Base-by-base conservation (phyloP, 202 grass and related monocot genomes). In the Dendrocalamus latiflorus region DNA sequence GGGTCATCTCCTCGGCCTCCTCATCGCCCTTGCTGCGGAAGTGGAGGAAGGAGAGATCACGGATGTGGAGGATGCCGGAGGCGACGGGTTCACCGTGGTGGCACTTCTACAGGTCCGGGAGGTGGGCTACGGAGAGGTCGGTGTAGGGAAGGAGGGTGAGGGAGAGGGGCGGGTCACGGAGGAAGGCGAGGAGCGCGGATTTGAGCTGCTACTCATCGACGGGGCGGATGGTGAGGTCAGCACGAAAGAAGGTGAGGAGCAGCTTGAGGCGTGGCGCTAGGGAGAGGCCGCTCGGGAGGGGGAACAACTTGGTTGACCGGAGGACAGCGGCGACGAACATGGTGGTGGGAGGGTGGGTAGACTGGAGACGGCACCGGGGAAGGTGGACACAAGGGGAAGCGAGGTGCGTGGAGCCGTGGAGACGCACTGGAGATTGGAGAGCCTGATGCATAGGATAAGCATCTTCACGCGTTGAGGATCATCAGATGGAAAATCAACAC, bases 171-270 rank as follows among this genome's bases (percentile, higher is more conserved):
- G 77, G 70, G 56, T 85, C 85, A 65, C 91, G 87, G 65, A 98
- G 87, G 80, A 93, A 95, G 58, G 91, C 66, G 59, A 95, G 84
- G 65, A 97, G 88, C 10, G 95, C 86, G 26, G 80, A 79, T 21
- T 91, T 88, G 68, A 98, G 91, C 65, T 95, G 91, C 95, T 93
- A 98, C 34, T 98, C 93, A 41, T 98, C 95, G 65, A 98, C 64
- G 65, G 95, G 93, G 53, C 84, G 85, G 68, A 98, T 80, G 28
- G 89, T 84, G 15, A 75, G 89, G 68, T 95, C 93, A 38, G 87
- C 81, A 20, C 91, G 93, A 85, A 91, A 90, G 91, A 98, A 92
- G 83, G 89, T 90, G 48, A 98, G 93, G 14, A 88, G 87, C 8
- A 98, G 81, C 85, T 91, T 98, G 9, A 95, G 75, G 41, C 91